Percentiles rank a stretch among this genome's conserved stretches.
These are phyloP conservation scores for Alternaria sp. DNA, from an alignment of 2,329 filamentous ascomycete genomes.

Conservation along the genomic window DNA sequence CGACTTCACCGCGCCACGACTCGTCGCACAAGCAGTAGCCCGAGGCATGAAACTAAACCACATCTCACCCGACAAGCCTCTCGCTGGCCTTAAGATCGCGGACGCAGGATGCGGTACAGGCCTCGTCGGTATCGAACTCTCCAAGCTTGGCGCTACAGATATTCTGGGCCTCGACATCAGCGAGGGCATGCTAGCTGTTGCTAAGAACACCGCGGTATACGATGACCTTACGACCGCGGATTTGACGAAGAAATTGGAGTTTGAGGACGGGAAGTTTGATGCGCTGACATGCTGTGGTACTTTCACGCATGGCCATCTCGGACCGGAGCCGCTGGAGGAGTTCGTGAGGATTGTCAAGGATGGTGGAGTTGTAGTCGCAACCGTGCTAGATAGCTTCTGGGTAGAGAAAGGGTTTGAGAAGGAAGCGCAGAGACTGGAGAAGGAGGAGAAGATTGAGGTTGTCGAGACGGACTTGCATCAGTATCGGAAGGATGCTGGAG, in stretches of 20 bases:
- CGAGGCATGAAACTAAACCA: constrained; percentile 22
- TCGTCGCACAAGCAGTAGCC: constrained; percentile 39
- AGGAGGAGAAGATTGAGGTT: constrained; percentile 46
- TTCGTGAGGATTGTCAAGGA: constrained; percentile 58
- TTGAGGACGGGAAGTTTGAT: constrained; percentile 54
- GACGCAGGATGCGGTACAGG: constrained; percentile 66
- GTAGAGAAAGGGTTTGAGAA: constrained; percentile 55
- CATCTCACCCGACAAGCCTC: constrained; percentile 8
- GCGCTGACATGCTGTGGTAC: constrained; percentile 62
- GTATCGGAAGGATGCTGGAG: constrained; percentile 37
- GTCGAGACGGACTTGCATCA: constrained; percentile 40
- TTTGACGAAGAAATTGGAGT: constrained; percentile 53
- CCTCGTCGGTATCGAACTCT: constrained; percentile 58
- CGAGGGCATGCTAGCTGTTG: constrained; percentile 61
- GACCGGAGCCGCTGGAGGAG: constrained; percentile 56
- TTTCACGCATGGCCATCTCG: constrained; percentile 63
- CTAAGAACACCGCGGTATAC: constrained; percentile 57
- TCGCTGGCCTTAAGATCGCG: constrained; percentile 48
- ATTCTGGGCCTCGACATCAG: constrained; percentile 62
- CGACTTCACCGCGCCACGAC: constrained; percentile 51
- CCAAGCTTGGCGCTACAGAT: constrained; percentile 51
- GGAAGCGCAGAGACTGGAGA: constrained; percentile 51
- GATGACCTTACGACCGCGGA: constrained; percentile 54
- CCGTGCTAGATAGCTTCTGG: constrained; percentile 60
- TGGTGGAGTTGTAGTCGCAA: constrained; percentile 58